phyloP scores from a whole-genome alignment of 83 land plant species.

The Picea abies region DNA sequence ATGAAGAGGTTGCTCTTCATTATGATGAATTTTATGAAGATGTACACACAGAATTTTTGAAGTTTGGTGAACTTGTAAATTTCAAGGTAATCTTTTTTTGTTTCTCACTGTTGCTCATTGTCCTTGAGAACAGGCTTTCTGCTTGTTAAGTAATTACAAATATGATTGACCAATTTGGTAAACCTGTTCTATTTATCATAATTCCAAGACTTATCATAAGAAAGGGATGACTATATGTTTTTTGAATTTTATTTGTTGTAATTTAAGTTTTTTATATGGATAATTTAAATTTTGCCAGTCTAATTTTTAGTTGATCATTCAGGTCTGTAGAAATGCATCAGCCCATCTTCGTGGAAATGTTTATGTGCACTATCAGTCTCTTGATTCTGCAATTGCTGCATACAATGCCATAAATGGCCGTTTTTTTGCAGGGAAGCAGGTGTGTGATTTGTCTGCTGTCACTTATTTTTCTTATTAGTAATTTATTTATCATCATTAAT shows the following conservation, averaged over 20 bases:
- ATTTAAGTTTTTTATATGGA: neutral
- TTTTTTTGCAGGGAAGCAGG: constrained; percentile 95
- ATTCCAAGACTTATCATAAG: neutral
- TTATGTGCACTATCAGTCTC: constrained; percentile 83
- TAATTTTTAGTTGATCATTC: constrained; percentile 12
- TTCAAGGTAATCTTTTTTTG: constrained; percentile 64
- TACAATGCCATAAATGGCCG: constrained; percentile 87
- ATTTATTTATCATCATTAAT: too few relatives aligned
- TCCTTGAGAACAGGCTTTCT: neutral
- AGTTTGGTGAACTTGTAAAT: constrained; percentile 93
- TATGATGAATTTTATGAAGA: constrained; percentile 98
- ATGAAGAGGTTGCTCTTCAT: constrained; percentile 83
- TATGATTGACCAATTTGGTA: neutral
- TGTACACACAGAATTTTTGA: constrained; percentile 96
- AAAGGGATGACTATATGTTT: too few relatives aligned
- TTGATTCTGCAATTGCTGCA: constrained; percentile 88
- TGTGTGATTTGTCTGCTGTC: constrained; percentile 18
- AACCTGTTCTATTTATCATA: neutral
- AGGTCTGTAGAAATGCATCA: constrained; percentile 95
- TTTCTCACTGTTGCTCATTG: neutral
- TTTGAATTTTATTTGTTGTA: neutral
- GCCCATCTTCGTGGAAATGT: constrained; percentile 97
- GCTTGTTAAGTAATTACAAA: constrained; percentile 1
- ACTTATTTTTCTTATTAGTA: neutral
- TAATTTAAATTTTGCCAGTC: neutral